phyloP scores from a whole-genome alignment of 1,284 basidiomycete species.

The Hymenochaete sp. region DNA sequence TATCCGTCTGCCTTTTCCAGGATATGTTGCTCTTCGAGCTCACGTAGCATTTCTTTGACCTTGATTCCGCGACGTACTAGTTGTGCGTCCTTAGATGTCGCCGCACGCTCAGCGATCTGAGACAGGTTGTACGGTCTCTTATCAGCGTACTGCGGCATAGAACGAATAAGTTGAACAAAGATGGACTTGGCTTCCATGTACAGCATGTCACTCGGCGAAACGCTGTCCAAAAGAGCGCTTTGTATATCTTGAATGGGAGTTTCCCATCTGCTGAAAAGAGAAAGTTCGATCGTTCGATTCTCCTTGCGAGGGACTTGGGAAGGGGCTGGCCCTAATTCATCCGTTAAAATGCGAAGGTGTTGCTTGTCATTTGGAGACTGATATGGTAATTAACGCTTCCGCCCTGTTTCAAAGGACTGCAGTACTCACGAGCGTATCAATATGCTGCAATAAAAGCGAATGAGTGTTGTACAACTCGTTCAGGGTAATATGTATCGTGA shows the following conservation, averaged over 20 bases:
- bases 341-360: slow-evolving; percentile 91
- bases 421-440: slow-evolving; percentile 79
- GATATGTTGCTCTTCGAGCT: slow-evolving; percentile 86
- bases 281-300: slow-evolving; percentile 88
- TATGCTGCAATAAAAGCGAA: slow-evolving; percentile 87
- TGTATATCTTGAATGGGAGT: slow-evolving; percentile 97
- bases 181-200: slow-evolving; percentile 99
- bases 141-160: slow-evolving; percentile 78
- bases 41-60: slow-evolving; percentile 96
- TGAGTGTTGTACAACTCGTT: slow-evolving; percentile 99
- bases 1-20: slow-evolving; percentile 80
- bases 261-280: slow-evolving; percentile 97
- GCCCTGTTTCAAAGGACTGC: not conserved
- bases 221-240: slow-evolving; percentile 92
- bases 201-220: slow-evolving; percentile 96
- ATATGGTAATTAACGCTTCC: slow-evolving; percentile 6
- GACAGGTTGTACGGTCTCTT: slow-evolving; percentile 84
- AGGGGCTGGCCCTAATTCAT: slow-evolving; percentile 90
- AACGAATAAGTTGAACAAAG: slow-evolving; percentile 95
- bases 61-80: slow-evolving; percentile 97
- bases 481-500: slow-evolving; percentile 97
- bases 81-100: slow-evolving; percentile 93
- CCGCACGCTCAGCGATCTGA: slow-evolving; percentile 88
- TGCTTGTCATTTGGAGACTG: slow-evolving; percentile 97
- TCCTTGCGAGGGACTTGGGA: slow-evolving; percentile 95